Evolutionary conservation across 352 stramenopile genomes (phyloP), one percentile per base, ranked within the genome.

Genomic region (Phytophthora syringae): DNA sequence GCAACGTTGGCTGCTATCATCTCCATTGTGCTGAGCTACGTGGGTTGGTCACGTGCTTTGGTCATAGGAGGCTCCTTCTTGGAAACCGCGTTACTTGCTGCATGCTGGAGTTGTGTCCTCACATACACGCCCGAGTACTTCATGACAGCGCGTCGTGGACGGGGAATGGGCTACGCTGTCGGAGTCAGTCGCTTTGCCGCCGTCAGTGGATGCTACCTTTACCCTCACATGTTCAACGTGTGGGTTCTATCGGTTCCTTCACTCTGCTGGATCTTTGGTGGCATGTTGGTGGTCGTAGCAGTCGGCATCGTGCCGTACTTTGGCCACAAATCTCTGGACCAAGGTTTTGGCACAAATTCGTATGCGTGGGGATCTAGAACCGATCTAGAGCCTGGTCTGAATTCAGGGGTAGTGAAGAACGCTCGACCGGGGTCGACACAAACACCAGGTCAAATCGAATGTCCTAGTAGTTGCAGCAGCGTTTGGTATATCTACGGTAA

Each of bases 161-260:
- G 68, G 16, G 51, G 63, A 22, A 44, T 76, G n/a, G 56, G 51
- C 1, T 62, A 64, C 12, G 57, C 56, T 5, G 58, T 73, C 37
- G 63, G 60, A 44, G 60, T 53, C 34, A 69, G 68, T 25, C 54
- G 68, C 7, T 18, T 62, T 25, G 63, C 57, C 1, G 42, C 54
- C 6, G 45, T 61, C 16, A 20, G 44, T 6, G 63, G 67, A 9
- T 51, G 36, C 7, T 67, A 59, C 32, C 34, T 76, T 28, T 76
- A 53, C 15, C 67, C 67, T 9, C 55, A 64, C 27, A 70, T 74
- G 60, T 71, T 70, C 20, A 60, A 74, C 25, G 60, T 70, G 22
- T 70, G 54, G 60, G 16, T 57, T 13, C 34, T 67, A 61, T 60
- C 67, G 45, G 45, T 74, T 34, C 18, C 54, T 28, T 21, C 27